Evolutionary conservation across 371 early-diverging fungal genomes (phyloP), one percentile per base, ranked within the genome.

Genomic region (Mortierella sp.): DNA sequence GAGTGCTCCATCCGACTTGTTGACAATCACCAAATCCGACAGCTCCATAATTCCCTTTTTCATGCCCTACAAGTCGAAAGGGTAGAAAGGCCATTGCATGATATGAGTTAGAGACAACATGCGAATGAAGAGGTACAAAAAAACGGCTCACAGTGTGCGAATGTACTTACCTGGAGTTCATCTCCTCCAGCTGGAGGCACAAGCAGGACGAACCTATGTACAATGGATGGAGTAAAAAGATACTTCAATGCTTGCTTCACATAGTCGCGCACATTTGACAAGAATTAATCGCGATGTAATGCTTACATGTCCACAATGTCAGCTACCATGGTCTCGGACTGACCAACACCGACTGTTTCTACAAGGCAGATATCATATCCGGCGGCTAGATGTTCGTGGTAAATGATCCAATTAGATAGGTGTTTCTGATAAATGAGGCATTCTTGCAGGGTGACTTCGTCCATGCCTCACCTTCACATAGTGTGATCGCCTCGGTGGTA

Each of bases 1-100:
- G 24, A 96, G 86, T 1, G 89, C 90, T 0, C 96, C 96, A 81
- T 96, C 96, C 0, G 94, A 89, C 82, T 96, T 96, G 89, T 94
- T 96, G 81, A 96, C 94, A 44, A 96, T 88, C 1, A 96, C 90
- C 54, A 96, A 76, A 82, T 96, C 96, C 2, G 95, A 91, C 45
- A 96, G 88, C 86, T 96, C 96, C 84, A 96, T 93, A 44, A 96
- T 96, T 2, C 96, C 96, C 81, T 94, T 94, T 88, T 96, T 96
- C 84, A 96, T 91, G 9, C 96, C 96, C 90, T 92, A 54, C 57
- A 42, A 38, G 38, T 10, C 9, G 24, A 0, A 13, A 24, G 34
- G 28, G 19, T 31, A 54, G 45, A 73, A 21, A 82, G 80, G 42
- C 78, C 76, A 31, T 81, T 57, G 48, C 6, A 48, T 48, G 48